These are phyloP conservation scores for Orobanche coerulescens DNA, from an alignment of 257 asterid species.

Conservation along the genomic window DNA sequence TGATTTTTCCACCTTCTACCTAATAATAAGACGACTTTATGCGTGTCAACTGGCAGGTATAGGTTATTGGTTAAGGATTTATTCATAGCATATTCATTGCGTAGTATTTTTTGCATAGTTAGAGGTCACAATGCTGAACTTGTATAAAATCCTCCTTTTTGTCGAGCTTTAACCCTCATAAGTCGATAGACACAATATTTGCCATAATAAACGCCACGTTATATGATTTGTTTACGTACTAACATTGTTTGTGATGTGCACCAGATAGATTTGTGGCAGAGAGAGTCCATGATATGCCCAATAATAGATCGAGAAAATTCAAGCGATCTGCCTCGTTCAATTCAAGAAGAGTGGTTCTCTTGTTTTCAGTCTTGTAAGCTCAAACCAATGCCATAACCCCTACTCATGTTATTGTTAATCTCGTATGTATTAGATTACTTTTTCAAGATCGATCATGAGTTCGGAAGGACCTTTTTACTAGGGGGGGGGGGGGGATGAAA, in stretches of 20 bases:
- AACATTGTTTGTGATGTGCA: constrained; percentile 20
- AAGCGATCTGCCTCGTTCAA: constrained; percentile 85
- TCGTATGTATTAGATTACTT: constrained; percentile 2
- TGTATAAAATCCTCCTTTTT: constrained; percentile 4
- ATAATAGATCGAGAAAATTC: constrained; percentile 68
- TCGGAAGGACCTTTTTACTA: not conserved
- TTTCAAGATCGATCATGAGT: constrained; percentile 5
- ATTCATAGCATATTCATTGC: not conserved
- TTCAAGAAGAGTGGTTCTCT: constrained; percentile 82
- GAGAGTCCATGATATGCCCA: constrained; percentile 44
- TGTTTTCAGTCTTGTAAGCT: constrained; percentile 84
- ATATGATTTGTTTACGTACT: constrained; percentile 16
- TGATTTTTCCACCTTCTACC: no score
- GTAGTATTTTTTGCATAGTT: constrained; percentile 2
- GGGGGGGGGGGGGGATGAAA: not conserved
- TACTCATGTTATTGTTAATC: constrained; percentile 18
- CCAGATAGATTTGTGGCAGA: constrained; percentile 48
- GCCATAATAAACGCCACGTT: constrained; percentile 3
- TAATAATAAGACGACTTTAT: no score
- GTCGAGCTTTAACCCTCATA: constrained; percentile 1
- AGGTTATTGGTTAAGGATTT: constrained; percentile 3
- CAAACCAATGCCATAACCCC: constrained; percentile 16
- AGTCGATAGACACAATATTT: not conserved
- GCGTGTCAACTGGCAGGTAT: not conserved
- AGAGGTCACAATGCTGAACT: not conserved